A percentile compares a stretch with the other conserved stretches of the same genome.
Conservation (phyloP, 1,284 basidiomycete genomes). For the Sanguinoderma infundibulare region DNA sequence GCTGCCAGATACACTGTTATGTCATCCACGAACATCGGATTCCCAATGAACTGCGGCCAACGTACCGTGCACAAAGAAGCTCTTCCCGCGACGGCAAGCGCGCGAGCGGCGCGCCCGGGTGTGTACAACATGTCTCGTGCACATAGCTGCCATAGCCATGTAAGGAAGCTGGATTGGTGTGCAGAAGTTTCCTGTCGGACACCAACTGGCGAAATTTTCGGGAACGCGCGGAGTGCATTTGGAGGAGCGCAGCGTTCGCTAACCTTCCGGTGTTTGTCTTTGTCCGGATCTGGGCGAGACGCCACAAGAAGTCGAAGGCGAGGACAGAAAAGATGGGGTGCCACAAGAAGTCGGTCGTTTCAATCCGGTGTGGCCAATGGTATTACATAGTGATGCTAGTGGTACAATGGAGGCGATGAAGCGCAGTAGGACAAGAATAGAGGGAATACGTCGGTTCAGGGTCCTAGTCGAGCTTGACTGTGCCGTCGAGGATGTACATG, state of each 20-base stretch:
- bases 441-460: neutral
- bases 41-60: neutral
- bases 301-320: neutral
- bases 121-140: neutral
- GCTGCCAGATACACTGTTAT: neutral
- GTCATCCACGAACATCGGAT: slow-evolving; percentile 20
- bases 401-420: slow-evolving; percentile 5
- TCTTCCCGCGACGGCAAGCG: neutral
- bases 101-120: neutral
- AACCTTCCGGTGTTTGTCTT: neutral
- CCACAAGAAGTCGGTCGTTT: neutral
- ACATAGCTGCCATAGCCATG: neutral
- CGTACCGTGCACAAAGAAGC: neutral
- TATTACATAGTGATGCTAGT: slow-evolving; percentile 12
- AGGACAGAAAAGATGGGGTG: neutral
- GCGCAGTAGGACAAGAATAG: neutral
- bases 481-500: slow-evolving; percentile 73
- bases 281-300: neutral
- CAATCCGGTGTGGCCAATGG: neutral
- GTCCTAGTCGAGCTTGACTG: slow-evolving; percentile 45
- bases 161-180: neutral
- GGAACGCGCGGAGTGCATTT: neutral
- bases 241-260: neutral
- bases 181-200: neutral
- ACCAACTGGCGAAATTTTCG: neutral